Evolutionary conservation across 2,329 filamentous ascomycete species (phyloP).

Genomic region (Aspergillus brasiliensis): DNA sequence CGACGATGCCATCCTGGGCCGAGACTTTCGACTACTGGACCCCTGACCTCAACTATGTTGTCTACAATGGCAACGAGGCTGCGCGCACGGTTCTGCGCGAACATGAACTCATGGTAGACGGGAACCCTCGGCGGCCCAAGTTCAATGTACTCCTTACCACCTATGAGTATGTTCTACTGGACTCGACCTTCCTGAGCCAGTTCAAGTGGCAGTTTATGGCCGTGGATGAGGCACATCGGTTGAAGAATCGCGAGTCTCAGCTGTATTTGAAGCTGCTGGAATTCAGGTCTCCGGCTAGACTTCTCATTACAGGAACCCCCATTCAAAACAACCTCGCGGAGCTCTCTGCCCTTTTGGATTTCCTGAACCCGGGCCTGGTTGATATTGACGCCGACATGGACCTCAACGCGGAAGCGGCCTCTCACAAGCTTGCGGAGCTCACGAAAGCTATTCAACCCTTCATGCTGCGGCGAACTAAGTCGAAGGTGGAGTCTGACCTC

Average conservation of each 20-base stretch:
- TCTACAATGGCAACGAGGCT: conserved; percentile 88
- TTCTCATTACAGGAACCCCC: conserved; percentile 94
- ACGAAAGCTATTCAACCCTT: conserved; percentile 88
- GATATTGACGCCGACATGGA: conserved; percentile 91
- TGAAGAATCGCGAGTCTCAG: conserved; percentile 96
- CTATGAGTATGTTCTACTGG: conserved; percentile 91
- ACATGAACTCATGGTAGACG: conserved; percentile 83
- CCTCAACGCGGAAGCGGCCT: conserved; percentile 75
- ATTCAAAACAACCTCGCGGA: conserved; percentile 97
- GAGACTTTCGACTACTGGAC: conserved; percentile 98
- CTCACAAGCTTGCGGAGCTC: conserved; percentile 81
- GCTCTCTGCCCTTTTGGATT: conserved; percentile 88
- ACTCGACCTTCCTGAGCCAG: conserved; percentile 78
- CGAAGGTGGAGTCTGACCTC: conserved; percentile 94
- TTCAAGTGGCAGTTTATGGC: conserved; percentile 98
- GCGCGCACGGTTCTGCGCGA: conserved; percentile 86
- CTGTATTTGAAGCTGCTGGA: conserved; percentile 82
- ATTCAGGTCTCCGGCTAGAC: conserved; percentile 83
- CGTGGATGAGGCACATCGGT: conserved; percentile 92
- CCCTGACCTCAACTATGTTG: conserved; percentile 93
- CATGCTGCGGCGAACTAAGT: conserved; percentile 93
- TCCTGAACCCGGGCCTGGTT: conserved; percentile 92
- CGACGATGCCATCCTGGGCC: conserved; percentile 96
- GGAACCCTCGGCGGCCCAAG: conserved; percentile 84
- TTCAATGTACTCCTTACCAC: conserved; percentile 98